Base-by-base conservation (phyloP, 306 rosid species). In the Prosopis cineraria region DNA sequence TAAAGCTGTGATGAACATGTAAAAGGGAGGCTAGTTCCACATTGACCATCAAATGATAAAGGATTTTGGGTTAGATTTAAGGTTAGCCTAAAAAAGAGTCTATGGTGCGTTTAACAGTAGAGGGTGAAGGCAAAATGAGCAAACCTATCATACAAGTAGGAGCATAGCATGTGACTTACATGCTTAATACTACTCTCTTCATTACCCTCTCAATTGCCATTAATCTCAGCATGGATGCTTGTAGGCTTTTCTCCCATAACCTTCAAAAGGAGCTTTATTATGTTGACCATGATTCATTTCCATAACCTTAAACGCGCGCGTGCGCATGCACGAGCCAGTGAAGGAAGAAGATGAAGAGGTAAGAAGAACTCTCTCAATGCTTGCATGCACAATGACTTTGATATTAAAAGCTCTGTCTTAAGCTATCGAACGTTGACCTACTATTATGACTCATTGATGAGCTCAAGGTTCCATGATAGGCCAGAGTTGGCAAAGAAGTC, bases 141-240 rank as follows among this genome's bases (percentile, higher is more conserved):
- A 90, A 88, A 73, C 98, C 98, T 0, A 55, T 83, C 33, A 96
- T 94, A 2, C 93, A 90, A 64, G 97, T 94, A 25, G 97, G 96
- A 0, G 87, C 83, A 56, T 89, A 88, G 47, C 97, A 92, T 77
- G 98, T 94, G 40, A 89, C 96, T 0, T 94, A 96, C 77, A 94
- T 87, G 97, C 90, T 96, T 62, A 97, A 94, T 75, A 96, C 97
- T 71, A 97, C 97, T 75, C 75, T 94, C 0, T 94, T 94, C 63
- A 79, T 91, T 22, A 97, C 96, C 0, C 87, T 94, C 1, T 89
- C 98, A 0, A 96, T 97, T 13, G 97, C 98, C 64, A 87, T 94
- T 77, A 97, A 94, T 85, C 96, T 92, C 16, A 92, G 98, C 89
- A 92, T 94, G 96, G 98, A 94, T 72, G 97, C 98, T 2, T 94